Evolutionary conservation across 805 yeast genomes (phyloP), one percentile per base, ranked within the genome.

Genomic region (Saturnispora saitoi): DNA sequence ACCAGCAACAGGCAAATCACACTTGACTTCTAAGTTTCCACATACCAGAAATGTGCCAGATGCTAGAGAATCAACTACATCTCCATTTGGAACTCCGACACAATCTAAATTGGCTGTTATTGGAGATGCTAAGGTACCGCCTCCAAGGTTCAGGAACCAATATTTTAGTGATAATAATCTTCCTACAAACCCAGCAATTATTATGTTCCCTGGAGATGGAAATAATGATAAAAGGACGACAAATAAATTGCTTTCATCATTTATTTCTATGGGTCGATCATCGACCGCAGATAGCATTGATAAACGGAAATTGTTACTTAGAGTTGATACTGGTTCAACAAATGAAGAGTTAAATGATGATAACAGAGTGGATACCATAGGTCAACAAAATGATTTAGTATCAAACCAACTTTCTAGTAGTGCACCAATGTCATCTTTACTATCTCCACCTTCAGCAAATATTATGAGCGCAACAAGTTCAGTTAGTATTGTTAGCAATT

Each of bases 181-280:
- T n/a, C 48, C 57, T 9, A 47, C 56, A n/a, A 49, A 47, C 17
- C 62, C 71, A 32, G 77, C 80, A 1, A 76, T 76, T 19, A 67
- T 76, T 24, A 60, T 76, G 43, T 65, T 76, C 44, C 80, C 81
- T 0, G 75, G 71, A 55, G 74, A 60, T 17, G 47, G 54, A 2
- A 53, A 56, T 26, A 38, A 54, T 4, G 54, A 48, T 12, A 51
- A 22, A 22, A 34, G 17, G 15, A 31, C 29, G 11, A 28, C 24
- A 24, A 43, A 40, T 30, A 47, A 42, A 29, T 40, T 19, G 26
- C 14, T 17, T 8, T 31, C 43, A 9, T n/a, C 30, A 11, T 42
- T 45, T 7, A 9, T 34, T 15, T 22, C 38, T 34, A 34, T 34
- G 19, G 38, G 38, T 17, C 30, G 32, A 24, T 17, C 34, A 11